Evolutionary conservation across 345 rosid genomes (phyloP), one percentile per base, ranked within the genome.

Genomic region (Toxicodendron radicans): DNA sequence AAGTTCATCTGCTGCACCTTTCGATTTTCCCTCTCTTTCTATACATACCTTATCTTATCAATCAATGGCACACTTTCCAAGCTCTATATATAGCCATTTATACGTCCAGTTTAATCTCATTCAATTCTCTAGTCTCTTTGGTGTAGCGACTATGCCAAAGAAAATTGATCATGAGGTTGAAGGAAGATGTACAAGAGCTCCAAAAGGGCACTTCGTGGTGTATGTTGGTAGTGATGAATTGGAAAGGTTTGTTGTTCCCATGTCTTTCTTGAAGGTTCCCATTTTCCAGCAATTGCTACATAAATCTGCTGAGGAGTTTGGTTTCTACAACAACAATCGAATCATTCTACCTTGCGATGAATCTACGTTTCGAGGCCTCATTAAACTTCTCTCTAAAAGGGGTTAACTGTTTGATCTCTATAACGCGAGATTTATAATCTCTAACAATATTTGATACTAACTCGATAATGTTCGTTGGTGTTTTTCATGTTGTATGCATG

Each of bases 171-270:
- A 27, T 4, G 81, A 60, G 27, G 52, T 3, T 41, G 75, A 59
- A 58, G 60, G 46, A 59, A 63, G 68, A 27, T 27, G 2, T 27
- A 27, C 2, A 27, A 27, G 30, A 27, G 30, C 30, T 27, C 30
- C 78, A 1, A 76, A 57, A 35, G 80, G 85, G 14, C 82, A 82
- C 60, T 82, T 82, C 62, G 82, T 73, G 75, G 85, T 82, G 2
- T 82, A 73, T 60, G 78, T 66, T 51, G 85, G 82, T 10, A 49
- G 17, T 27, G 74, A 76, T 35, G 38, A 35, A 61, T 73, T 73
- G 80, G 73, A 24, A 38, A 76, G 85, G 76, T 69, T 64, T 62
- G 78, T 76, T 0, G 66, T 79, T 24, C 82, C 80, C 13, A 68
- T 59, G 4, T 45, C 78, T 66, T 79, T 51, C 71, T 51, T 79